Conservation (phyloP, 345 rosid species). For the Firmiana major region DNA sequence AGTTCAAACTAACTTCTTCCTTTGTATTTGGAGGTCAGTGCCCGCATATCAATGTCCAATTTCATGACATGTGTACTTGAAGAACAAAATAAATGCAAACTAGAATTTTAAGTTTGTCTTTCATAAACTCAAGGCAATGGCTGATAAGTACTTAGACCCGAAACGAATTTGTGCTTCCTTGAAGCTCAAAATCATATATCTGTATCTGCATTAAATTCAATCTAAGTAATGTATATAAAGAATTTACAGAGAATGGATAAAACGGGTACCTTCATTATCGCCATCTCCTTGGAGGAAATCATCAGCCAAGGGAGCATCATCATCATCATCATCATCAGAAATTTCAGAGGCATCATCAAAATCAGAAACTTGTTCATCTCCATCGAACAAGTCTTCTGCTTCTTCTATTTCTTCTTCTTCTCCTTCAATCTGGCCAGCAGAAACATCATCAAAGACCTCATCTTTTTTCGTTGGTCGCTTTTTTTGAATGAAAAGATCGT, state of each 20-base stretch:
- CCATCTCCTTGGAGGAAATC: constrained; percentile 57
- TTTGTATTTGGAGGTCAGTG: background rate
- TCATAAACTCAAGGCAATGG: too few species aligned
- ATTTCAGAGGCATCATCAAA: constrained; percentile 45
- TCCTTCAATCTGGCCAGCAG: constrained; percentile 37
- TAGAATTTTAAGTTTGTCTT: background rate
- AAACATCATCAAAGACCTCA: constrained; percentile 36
- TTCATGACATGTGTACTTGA: background rate
- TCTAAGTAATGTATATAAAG: background rate
- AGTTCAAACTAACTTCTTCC: background rate
- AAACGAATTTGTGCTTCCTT: background rate
- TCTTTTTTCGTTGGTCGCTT: constrained; percentile 26
- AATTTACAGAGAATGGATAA: background rate
- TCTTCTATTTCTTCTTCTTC: constrained; percentile 35
- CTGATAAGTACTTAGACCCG: background rate
- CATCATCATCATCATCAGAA: constrained; percentile 52
- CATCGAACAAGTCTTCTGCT: constrained; percentile 21
- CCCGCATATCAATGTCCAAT: background rate
- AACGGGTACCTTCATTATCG: constrained; percentile 39
- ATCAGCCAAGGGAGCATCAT: constrained; percentile 48
- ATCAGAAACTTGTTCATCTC: constrained; percentile 41
- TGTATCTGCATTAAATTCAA: background rate
- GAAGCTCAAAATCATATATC: background rate
- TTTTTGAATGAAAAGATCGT: constrained; percentile 33
- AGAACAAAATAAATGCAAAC: background rate